Percentiles rank a stretch among this genome's conserved stretches.
Conservation (phyloP, 345 rosid genomes). For the Syzygium grande region DNA sequence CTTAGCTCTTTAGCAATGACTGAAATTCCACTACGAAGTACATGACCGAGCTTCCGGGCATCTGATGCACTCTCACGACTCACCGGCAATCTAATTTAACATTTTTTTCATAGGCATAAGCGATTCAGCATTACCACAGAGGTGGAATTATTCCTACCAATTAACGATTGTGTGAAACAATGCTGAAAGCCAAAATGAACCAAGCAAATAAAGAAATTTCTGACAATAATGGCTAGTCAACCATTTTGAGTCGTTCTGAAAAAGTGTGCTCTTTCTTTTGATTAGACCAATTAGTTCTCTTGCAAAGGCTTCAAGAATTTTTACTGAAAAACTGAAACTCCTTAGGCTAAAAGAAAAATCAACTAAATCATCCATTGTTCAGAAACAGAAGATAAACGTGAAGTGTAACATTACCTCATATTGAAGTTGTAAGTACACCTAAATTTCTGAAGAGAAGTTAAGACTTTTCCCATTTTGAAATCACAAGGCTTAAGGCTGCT, state of each 20-base stretch:
- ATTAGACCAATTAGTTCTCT: not conserved
- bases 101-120: not conserved
- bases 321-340: not conserved
- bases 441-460: slow-evolving; percentile 59
- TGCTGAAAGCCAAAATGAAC: not conserved
- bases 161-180: not conserved
- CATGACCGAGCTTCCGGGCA: slow-evolving; percentile 30
- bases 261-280: not conserved
- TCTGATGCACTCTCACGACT: slow-evolving; percentile 26
- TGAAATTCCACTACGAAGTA: slow-evolving; percentile 56
- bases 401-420: slow-evolving; percentile 39
- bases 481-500: slow-evolving; percentile 80
- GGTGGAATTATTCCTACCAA: not conserved
- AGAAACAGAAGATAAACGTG: not conserved
- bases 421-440: slow-evolving; percentile 74
- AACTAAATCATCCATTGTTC: not conserved
- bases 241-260: not conserved
- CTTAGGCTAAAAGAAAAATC: not conserved
- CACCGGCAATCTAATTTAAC: slow-evolving; percentile 46
- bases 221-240: not conserved
- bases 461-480: slow-evolving; percentile 74
- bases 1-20: slow-evolving; percentile 52
- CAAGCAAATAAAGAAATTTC: not conserved
- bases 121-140: not conserved
- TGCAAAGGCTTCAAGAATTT: not conserved